A percentile compares a stretch with the other conserved stretches of the same genome.
These are phyloP conservation scores for Thelephora ganbajun DNA, from an alignment of 768 basidiomycete species.

Conservation along the genomic window DNA sequence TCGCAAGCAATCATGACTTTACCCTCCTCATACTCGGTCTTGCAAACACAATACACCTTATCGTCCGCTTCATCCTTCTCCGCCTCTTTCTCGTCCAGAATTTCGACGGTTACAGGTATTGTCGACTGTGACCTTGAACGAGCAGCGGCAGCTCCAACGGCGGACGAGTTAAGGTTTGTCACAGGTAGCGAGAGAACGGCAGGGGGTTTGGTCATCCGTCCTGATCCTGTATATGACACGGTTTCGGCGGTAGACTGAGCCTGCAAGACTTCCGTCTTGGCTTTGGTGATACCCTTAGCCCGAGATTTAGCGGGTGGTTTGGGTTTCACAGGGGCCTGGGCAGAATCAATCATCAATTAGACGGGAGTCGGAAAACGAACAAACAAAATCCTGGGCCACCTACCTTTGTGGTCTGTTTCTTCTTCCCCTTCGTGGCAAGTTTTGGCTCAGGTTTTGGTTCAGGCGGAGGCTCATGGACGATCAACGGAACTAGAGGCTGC, in stretches of 20 bases:
- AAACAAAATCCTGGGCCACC: background rate
- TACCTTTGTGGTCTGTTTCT: constrained; percentile 9
- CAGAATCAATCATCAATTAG: no score
- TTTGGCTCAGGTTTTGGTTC: no score
- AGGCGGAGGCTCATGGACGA: no score
- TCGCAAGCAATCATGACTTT: constrained; percentile 90
- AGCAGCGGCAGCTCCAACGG: constrained; percentile 11
- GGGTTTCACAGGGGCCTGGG: constrained; percentile 11
- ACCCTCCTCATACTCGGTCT: constrained; percentile 78
- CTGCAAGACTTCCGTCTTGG: constrained; percentile 6
- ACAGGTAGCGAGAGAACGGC: constrained; percentile 11
- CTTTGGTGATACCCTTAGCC: constrained; percentile 17
- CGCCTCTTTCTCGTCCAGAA: constrained; percentile 25
- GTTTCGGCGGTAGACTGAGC: background rate
- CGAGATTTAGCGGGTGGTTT: constrained; percentile 18
- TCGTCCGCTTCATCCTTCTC: constrained; percentile 36
- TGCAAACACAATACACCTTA: constrained; percentile 80
- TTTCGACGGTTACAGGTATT: constrained; percentile 37
- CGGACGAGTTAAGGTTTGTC: constrained; percentile 14
- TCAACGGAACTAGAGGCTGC: no score
- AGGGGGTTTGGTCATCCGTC: constrained; percentile 15
- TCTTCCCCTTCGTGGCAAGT: background rate
- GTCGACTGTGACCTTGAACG: constrained; percentile 62
- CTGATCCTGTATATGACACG: constrained; percentile 8
- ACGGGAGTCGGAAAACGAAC: background rate